Evolutionary conservation across 2,329 filamentous ascomycete species (phyloP).

Genomic region (Byssochlamys sp.): DNA sequence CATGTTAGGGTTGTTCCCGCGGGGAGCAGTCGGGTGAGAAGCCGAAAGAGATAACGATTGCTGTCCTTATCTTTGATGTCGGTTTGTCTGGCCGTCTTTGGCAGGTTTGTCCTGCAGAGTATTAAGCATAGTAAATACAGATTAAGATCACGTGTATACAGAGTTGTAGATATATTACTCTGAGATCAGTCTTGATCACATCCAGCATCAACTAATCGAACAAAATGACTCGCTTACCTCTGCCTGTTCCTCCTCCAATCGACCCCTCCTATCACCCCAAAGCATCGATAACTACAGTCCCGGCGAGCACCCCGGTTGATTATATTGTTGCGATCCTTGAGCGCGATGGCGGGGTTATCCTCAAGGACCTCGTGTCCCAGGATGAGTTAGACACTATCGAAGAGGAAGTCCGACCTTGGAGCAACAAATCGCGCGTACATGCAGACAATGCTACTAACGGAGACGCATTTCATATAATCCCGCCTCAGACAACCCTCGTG

Average conservation of each 20-base stretch:
- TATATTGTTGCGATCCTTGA: slow-evolving; percentile 23
- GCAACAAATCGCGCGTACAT: slow-evolving; percentile 1
- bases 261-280: slow-evolving; percentile 4
- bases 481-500: slow-evolving; percentile 16
- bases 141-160: too few species aligned
- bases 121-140: background rate
- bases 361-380: slow-evolving; percentile 16
- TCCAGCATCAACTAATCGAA: background rate
- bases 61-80: background rate
- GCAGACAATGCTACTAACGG: slow-evolving; percentile 1
- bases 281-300: slow-evolving; percentile 12
- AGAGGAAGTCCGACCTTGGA: slow-evolving; percentile 7
- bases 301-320: slow-evolving; percentile 16
- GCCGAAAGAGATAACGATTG: background rate
- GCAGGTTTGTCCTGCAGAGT: background rate
- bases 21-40: background rate
- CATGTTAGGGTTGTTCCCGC: background rate
- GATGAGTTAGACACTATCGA: slow-evolving; percentile 18
- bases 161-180: too few species aligned
- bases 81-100: background rate
- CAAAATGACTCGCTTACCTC: background rate
- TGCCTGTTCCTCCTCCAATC: background rate
- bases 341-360: slow-evolving; percentile 24
- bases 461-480: slow-evolving; percentile 13
- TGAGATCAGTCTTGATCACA: too few species aligned